Percentiles rank a stretch among this genome's conserved stretches.
Evolutionary conservation across 495 filamentous ascomycete genomes (phyloP).

Genomic region (Annulohypoxylon bovei): DNA sequence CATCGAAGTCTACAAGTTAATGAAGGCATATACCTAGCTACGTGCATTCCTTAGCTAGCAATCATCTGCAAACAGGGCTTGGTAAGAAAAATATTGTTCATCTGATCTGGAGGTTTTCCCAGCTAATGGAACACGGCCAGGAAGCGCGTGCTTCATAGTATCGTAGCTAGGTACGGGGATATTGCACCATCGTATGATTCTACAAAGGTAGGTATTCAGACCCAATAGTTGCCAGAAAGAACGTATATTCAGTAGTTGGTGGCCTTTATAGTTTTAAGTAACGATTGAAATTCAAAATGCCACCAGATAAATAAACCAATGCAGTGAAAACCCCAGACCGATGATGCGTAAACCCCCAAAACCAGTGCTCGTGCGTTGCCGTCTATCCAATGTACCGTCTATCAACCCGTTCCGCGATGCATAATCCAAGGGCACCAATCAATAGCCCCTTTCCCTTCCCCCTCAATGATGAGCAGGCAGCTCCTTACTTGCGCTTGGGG

Average conservation of each 20-base stretch:
- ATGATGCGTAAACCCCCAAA: slow-evolving; percentile 16
- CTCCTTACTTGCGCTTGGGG: slow-evolving; percentile 26
- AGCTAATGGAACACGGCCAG: no score
- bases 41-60: no score
- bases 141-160: no score
- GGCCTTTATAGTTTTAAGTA: not conserved
- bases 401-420: not conserved
- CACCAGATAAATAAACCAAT: slow-evolving; percentile 8
- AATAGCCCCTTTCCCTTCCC: no score
- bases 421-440: no score
- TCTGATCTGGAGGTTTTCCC: no score
- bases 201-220: no score
- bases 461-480: no score
- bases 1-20: not conserved
- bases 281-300: not conserved
- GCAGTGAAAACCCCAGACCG: slow-evolving; percentile 16
- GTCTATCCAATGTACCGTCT: not conserved
- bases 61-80: no score
- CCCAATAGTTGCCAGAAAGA: not conserved
- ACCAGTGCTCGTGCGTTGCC: not conserved
- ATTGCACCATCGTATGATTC: no score
- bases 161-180: no score
- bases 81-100: no score
- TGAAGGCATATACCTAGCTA: not conserved
- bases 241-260: not conserved